Base-by-base conservation (phyloP, 2,329 filamentous ascomycete genomes). In the Chaetomiaceae sp. region DNA sequence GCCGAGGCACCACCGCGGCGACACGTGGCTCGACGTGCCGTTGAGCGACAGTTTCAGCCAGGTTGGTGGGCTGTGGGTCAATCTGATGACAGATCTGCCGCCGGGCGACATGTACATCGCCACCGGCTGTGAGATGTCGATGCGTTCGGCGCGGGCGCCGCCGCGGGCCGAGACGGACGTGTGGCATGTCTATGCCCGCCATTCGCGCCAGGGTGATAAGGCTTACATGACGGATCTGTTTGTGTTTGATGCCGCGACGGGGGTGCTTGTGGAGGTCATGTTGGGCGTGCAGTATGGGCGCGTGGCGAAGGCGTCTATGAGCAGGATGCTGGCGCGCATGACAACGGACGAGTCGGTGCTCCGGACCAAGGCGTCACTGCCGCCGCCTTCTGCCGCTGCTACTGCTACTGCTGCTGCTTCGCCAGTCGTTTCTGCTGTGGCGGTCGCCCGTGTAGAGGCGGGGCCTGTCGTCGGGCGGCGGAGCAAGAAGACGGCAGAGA, bases 41-140 rank as follows among this genome's bases (percentile, higher is more conserved):
- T 54, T 69, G 18, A 42, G 55, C 9, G 71, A 74, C 44, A 52
- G 42, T 2, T 68, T 71, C 54, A 58, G 66, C 30, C 71, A 73
- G 53, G 63, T 72, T 0, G 68, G 44, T 14, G 70, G 71, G 3
- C 62, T 73, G 2, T 71, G 55, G 45, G 61, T 67, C 6, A 74
- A 73, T 55, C 61, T 57, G 51, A 67, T 73, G 67, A 57, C 56
- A 0, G 62, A 69, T 7, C 33, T 49, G 5, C 30, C 44, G 1
- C 29, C 56, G 0, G 48, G 33, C 0, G 67, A 68, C 25, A 67
- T 73, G 30, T 73, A 59, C 60, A 59, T 73, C 18, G 61, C 64
- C 5, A 65, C 56, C 10, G 60, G 66, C 1, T 58, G 66, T 34
- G 68, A 71, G 10, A 38, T 52, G 16, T 68, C 59, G 65, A 64